A percentile compares a stretch with the other conserved stretches of the same genome.
Evolutionary conservation across 2,329 filamentous ascomycete species (phyloP).

Genomic region (Colletotrichum sp.): DNA sequence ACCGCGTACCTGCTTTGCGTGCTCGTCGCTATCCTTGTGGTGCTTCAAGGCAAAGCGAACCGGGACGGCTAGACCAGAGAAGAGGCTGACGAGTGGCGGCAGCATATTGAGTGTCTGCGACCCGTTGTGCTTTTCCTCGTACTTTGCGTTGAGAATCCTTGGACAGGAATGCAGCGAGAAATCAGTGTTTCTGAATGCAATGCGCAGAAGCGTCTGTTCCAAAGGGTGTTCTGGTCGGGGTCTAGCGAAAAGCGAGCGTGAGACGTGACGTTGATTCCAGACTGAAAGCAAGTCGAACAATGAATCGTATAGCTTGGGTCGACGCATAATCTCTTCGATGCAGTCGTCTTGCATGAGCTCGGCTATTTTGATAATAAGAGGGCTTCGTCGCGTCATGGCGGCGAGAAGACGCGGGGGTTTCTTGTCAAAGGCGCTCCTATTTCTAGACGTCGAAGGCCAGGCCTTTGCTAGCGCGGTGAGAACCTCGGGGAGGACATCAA

Average conservation of each 20-base stretch:
- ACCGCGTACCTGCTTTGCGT: neutral
- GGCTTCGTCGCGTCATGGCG: slow-evolving; percentile 27
- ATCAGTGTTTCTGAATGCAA: neutral
- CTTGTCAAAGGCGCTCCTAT: neutral
- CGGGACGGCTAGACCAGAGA: neutral
- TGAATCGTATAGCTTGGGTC: neutral
- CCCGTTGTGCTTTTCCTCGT: neutral
- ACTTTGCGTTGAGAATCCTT: neutral
- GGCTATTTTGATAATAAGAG: slow-evolving; percentile 26
- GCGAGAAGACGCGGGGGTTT: neutral
- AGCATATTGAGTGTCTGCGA: neutral
- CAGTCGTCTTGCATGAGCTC: slow-evolving; percentile 29
- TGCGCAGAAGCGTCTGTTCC: neutral
- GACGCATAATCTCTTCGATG: slow-evolving; percentile 11
- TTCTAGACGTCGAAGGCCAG: neutral
- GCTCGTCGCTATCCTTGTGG: neutral
- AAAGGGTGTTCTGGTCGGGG: neutral
- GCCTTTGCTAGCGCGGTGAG: neutral
- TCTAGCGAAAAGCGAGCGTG: neutral
- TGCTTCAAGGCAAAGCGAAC: neutral
- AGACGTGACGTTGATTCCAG: neutral
- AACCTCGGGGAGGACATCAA: neutral
- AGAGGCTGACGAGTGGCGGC: neutral
- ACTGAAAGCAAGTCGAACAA: neutral
- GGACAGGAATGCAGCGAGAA: neutral